Base-by-base conservation (phyloP, 495 filamentous ascomycete species). In the Penicillium parvum region DNA sequence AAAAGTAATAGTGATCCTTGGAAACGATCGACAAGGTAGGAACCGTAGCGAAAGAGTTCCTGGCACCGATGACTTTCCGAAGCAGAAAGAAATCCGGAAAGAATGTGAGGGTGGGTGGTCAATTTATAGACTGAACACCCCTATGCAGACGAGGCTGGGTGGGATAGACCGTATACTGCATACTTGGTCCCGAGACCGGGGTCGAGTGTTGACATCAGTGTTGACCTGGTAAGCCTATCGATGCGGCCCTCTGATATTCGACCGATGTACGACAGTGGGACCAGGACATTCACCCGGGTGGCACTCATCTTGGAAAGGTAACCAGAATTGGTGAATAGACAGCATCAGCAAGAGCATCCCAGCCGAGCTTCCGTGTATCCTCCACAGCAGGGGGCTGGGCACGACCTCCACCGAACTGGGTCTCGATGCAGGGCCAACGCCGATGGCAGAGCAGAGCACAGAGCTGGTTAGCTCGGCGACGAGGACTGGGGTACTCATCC, bases 11-110 rank as follows among this genome's bases (percentile, higher is more conserved):
- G 16, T 15, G 0, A 2, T 14, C 8, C n/a, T 10, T 30, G 12
- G 28, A 30, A 30, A 30, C 28, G 28, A 30, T 6, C 6, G 28
- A 10, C 28, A 30, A 23, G 22, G 27, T 34, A 52, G 51, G 51
- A 55, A 58, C 54, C 48, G 39, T 55, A 58, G 46, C 55, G 57
- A 58, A 40, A 55, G 51, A 53, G 54, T 42, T 58, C 54, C 57
- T 55, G 46, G n/a, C 19, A 50, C 17, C 18, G 10, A 45, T 37
- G 26, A 21, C 25, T 27, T 38, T 30, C 22, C 32, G 18, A 25
- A 28, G 4, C 45, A 32, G 16, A 41, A 28, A 43, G 29, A 10
- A 40, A 42, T 23, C 5, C 16, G 9, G 2, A 12, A 14, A 34
- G 22, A 11, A 12, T 23, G 26, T 11, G 47, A 47, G 26, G 40